Percentiles rank a stretch among this genome's conserved stretches.
These are phyloP conservation scores for Melaleuca quinquenervia DNA, from an alignment of 345 rosid species.

Conservation along the genomic window DNA sequence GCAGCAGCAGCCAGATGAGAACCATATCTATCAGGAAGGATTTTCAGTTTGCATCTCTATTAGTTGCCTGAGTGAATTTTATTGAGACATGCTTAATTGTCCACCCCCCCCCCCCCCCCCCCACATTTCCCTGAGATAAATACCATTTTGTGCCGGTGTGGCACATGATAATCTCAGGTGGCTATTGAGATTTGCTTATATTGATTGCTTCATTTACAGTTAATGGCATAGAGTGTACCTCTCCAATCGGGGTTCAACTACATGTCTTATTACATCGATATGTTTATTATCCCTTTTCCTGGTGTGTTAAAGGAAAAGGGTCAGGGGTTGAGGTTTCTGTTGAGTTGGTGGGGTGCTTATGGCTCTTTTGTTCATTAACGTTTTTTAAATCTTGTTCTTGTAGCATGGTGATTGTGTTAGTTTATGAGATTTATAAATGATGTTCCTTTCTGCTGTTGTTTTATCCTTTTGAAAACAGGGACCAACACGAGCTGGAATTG, in stretches of 20 bases:
- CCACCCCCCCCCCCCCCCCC: no score
- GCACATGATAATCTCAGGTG: not conserved
- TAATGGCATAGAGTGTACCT: not conserved
- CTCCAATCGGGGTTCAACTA: not conserved
- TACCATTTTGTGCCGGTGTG: not conserved
- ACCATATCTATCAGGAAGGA: not conserved
- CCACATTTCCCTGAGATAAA: not conserved
- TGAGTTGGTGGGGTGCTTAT: not conserved
- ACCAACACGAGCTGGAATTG: constrained; percentile 85
- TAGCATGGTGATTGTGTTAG: not conserved
- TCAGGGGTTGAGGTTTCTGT: not conserved
- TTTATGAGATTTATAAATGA: not conserved
- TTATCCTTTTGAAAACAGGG: constrained; percentile 28
- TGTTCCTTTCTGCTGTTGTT: not conserved
- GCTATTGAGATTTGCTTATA: not conserved
- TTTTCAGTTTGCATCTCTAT: not conserved
- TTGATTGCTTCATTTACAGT: not conserved
- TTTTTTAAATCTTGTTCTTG: not conserved
- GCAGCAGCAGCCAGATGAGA: not conserved
- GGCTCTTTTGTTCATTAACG: not conserved
- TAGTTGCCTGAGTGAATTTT: not conserved
- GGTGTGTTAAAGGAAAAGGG: not conserved
- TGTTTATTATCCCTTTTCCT: not conserved
- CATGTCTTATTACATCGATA: not conserved
- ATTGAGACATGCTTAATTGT: not conserved